These are phyloP conservation scores for Kodamaea sp. DNA, from an alignment of 1,139 yeast species.

Conservation along the genomic window DNA sequence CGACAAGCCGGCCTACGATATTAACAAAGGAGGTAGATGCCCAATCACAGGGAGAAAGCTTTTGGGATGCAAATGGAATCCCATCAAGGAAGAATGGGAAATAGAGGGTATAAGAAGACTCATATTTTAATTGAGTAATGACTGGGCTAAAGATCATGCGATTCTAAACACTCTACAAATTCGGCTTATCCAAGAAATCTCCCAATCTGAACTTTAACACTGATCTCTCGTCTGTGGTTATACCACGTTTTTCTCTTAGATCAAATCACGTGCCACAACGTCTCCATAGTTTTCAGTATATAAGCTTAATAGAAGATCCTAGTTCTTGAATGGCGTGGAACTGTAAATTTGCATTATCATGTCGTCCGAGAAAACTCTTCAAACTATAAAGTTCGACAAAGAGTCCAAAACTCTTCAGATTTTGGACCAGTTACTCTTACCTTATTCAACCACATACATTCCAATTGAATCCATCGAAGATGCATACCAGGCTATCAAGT, in stretches of 20 bases:
- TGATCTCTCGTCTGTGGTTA: too few species aligned
- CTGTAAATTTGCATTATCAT: too few species aligned
- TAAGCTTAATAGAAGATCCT: too few species aligned
- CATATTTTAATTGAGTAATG: conserved; percentile 51
- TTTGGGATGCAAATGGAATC: conserved; percentile 70
- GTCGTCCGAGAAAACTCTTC: conserved; percentile 32
- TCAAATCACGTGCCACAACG: conserved; percentile 1
- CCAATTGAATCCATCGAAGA: conserved; percentile 60
- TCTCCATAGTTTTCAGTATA: conserved; percentile 1
- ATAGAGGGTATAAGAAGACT: conserved; percentile 74
- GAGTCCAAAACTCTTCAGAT: conserved; percentile 51
- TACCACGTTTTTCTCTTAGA: neutral
- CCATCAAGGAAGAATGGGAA: conserved; percentile 63
- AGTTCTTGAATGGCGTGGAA: too few species aligned
- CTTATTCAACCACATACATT: conserved; percentile 74
- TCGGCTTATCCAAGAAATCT: too few species aligned
- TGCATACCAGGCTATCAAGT: conserved; percentile 78
- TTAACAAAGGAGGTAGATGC: conserved; percentile 69
- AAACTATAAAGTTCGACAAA: conserved; percentile 72
- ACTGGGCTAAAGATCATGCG: too few species aligned
- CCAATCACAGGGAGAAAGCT: conserved; percentile 79
- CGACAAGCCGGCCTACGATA: conserved; percentile 20
- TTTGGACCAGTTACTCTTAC: conserved; percentile 79
- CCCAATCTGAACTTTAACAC: too few species aligned
- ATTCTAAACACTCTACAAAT: too few species aligned